Base-by-base conservation (phyloP, 2,329 filamentous ascomycete species). In the Alternaria gansuensis region DNA sequence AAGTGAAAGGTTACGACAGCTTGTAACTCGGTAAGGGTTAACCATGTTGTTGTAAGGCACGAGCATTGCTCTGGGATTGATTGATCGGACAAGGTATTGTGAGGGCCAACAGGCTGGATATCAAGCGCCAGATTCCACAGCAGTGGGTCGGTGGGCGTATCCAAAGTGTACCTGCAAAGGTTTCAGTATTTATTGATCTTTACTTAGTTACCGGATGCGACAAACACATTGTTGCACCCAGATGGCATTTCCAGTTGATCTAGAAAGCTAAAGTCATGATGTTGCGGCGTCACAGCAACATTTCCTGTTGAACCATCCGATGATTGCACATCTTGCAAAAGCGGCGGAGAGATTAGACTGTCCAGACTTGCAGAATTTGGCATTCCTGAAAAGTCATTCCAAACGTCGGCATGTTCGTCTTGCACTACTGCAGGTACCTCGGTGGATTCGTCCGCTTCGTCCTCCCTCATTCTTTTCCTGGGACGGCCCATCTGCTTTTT, bases 401-500 rank as follows among this genome's bases (percentile, higher is more conserved):
- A 17, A n/a, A 34, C 28, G 28, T 53, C 37, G 8, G 33, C 45
- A n/a, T 46, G 24, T 23, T 57, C 54, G 11, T 53, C 14, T 23
- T 51, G 55, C 17, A 37, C 40, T 33, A 62, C 61, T 26, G 52
- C 31, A 2, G 46, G 36, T 26, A 40, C 10, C 10, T 21, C 36
- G 0, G 50, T 26, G 3, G 33, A 17, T 14, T 63, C 59, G n/a
- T 58, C 61, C 13, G 50, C 54, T 49, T 54, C 63, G 24, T 66
- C 73, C n/a, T 75, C 72, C 48, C 77, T 70, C 57, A 71, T 69
- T 51, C 81, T 75, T 67, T 84, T 84, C 59, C 79, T 78, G n/a
- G 82, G 82, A 41, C 82, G 68, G 9, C 82, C 82, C 82, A 84
- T 84, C 34, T 74, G 77, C 67, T 82, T 83, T 83, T 51, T 81